phyloP scores from a whole-genome alignment of 768 basidiomycete species.

The Rhizopogon vulgaris region DNA sequence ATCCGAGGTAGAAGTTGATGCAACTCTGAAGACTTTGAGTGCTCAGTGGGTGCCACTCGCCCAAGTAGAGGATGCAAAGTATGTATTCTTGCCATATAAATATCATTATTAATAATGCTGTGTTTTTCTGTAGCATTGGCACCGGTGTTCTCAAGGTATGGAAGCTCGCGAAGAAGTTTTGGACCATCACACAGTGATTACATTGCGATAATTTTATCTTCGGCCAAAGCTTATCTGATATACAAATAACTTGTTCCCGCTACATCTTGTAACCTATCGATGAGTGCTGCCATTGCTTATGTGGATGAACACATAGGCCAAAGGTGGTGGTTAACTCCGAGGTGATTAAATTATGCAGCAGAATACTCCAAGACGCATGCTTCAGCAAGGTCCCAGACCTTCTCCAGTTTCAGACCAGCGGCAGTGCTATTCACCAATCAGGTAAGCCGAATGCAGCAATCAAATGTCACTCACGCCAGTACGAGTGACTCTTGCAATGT shows the following conservation, averaged over 20 bases:
- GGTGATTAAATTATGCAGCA: slow-evolving; percentile 7
- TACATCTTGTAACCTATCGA: slow-evolving; percentile 1
- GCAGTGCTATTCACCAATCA: slow-evolving; percentile 13
- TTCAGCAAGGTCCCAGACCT: slow-evolving; percentile 25
- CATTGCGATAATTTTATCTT: background rate
- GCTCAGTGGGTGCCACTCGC: slow-evolving; percentile 49
- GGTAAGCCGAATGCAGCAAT: background rate
- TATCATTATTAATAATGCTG: background rate
- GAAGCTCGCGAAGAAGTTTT: slow-evolving; percentile 47
- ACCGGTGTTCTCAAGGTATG: slow-evolving; percentile 74
- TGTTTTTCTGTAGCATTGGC: slow-evolving; percentile 45
- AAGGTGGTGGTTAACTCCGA: background rate
- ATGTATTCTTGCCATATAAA: slow-evolving; percentile 23
- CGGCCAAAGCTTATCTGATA: background rate
- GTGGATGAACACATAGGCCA: slow-evolving; percentile 13
- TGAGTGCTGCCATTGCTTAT: background rate
- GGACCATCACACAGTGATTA: slow-evolving; percentile 21
- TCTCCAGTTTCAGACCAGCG: slow-evolving; percentile 24
- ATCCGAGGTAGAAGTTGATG: slow-evolving; percentile 6
- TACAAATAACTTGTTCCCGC: background rate
- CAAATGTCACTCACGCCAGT: slow-evolving; percentile 18
- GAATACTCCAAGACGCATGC: slow-evolving; percentile 19
- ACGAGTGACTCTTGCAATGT: slow-evolving; percentile 21
- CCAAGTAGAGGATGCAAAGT: slow-evolving; percentile 59
- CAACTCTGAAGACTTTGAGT: slow-evolving; percentile 4